A percentile compares a stretch with the other conserved stretches of the same genome.
phyloP scores from a whole-genome alignment of 805 yeast species.

The Saturnispora zaruensis region DNA sequence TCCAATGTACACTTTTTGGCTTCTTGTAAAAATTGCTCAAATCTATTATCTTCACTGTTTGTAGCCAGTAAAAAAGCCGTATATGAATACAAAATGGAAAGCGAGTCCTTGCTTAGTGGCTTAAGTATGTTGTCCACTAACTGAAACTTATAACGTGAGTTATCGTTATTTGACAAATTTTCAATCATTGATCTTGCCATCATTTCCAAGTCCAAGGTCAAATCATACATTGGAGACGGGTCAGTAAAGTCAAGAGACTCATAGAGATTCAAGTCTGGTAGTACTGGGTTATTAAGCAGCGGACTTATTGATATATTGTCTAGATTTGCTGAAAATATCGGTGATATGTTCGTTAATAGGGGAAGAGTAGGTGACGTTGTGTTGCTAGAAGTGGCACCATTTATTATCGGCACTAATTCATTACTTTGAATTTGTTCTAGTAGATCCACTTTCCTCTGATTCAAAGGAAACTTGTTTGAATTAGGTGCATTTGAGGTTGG shows the following conservation, averaged over 20 bases:
- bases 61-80: slow-evolving; percentile 14
- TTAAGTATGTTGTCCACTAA: slow-evolving; percentile 10
- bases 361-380: background rate
- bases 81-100: slow-evolving; percentile 12
- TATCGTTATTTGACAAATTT: slow-evolving; percentile 2
- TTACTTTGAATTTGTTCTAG: background rate
- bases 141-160: slow-evolving; percentile 11
- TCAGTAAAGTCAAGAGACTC: slow-evolving; percentile 1
- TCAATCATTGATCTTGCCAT: slow-evolving; percentile 10
- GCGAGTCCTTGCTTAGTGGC: slow-evolving; percentile 10
- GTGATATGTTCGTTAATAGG: background rate
- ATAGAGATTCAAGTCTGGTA: background rate
- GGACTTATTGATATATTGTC: slow-evolving; percentile 1
- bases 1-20: slow-evolving; percentile 2
- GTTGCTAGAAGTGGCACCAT: background rate
- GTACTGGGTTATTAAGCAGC: background rate
- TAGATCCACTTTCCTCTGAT: background rate
- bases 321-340: background rate
- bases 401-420: background rate
- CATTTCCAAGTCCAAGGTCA: slow-evolving; percentile 4
- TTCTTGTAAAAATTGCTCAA: slow-evolving; percentile 7
- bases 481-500: background rate
- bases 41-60: slow-evolving; percentile 5
- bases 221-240: background rate
- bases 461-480: background rate